A percentile compares a stretch with the other conserved stretches of the same genome.
phyloP scores from a whole-genome alignment of 2,329 filamentous ascomycete species.

The Neophaeococcomyces aloes region DNA sequence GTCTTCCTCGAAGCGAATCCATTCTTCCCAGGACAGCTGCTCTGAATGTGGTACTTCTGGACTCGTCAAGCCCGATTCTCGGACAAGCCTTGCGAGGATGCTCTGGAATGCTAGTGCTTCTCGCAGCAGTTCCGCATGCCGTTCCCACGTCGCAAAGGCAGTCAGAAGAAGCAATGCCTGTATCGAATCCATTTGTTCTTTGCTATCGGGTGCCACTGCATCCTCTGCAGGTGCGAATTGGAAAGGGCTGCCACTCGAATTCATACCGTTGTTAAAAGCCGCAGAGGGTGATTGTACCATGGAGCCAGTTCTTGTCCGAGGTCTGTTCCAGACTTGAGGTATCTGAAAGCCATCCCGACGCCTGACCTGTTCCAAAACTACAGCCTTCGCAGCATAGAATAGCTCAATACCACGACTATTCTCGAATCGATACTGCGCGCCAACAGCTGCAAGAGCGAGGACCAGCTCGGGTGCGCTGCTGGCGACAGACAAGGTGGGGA shows the following conservation, averaged over 20 bases:
- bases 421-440: slow-evolving; percentile 40
- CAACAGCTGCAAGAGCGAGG: slow-evolving; percentile 42
- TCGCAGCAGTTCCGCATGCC: slow-evolving; percentile 46
- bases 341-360: slow-evolving; percentile 39
- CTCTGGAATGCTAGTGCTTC: slow-evolving; percentile 49
- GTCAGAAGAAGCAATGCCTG: slow-evolving; percentile 44
- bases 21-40: slow-evolving; percentile 43
- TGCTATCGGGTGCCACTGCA: slow-evolving; percentile 29
- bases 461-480: slow-evolving; percentile 39
- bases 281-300: slow-evolving; percentile 30
- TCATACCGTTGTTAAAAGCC: slow-evolving; percentile 28
- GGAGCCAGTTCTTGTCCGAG: slow-evolving; percentile 28
- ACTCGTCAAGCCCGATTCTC: slow-evolving; percentile 40
- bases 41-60: slow-evolving; percentile 17
- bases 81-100: slow-evolving; percentile 44
- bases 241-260: slow-evolving; percentile 35
- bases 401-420: slow-evolving; percentile 44
- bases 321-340: slow-evolving; percentile 33
- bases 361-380: slow-evolving; percentile 43
- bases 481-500: slow-evolving; percentile 38
- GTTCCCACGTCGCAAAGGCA: slow-evolving; percentile 50
- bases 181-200: slow-evolving; percentile 41
- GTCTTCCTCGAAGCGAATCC: slow-evolving; percentile 44
- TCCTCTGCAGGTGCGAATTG: slow-evolving; percentile 23
- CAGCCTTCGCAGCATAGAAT: slow-evolving; percentile 47